These are phyloP conservation scores for Rhizophagus sp. DNA, from an alignment of 192 early-diverging fungal genomes.

Conservation along the genomic window DNA sequence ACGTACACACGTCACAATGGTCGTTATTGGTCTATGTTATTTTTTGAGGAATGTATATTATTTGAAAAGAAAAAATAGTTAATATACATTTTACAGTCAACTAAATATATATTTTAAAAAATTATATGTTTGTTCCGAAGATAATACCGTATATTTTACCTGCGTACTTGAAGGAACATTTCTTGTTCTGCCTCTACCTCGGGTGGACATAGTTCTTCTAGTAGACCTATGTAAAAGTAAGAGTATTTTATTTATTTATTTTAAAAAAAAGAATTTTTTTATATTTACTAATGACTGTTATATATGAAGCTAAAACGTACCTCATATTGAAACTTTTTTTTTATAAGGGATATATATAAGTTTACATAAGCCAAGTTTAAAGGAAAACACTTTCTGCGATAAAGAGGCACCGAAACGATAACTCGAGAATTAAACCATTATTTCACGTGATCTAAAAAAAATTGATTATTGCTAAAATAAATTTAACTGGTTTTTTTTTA, in stretches of 20 bases:
- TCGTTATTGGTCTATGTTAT: constrained; percentile 36
- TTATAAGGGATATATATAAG: too few species aligned
- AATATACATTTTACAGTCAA: too few species aligned
- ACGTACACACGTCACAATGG: constrained; percentile 38
- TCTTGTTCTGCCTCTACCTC: neutral
- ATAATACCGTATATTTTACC: neutral
- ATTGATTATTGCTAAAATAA: too few species aligned
- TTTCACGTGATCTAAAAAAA: too few species aligned
- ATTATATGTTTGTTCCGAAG: neutral
- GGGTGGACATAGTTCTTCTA: neutral
- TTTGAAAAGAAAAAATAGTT: neutral
- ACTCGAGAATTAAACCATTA: too few species aligned
- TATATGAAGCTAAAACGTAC: neutral
- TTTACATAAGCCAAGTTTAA: too few species aligned
- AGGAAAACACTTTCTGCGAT: too few species aligned
- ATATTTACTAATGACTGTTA: neutral
- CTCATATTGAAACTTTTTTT: neutral
- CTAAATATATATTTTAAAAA: too few species aligned
- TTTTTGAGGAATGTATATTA: neutral
- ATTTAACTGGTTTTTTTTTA: too few species aligned
- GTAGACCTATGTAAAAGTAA: neutral
- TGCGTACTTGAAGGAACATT: neutral
- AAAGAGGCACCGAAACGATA: too few species aligned
- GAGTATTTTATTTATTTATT: neutral
- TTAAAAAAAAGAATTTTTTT: neutral